Evolutionary conservation across 768 basidiomycete species (phyloP).

Genomic region (Amanita molliuscula): DNA sequence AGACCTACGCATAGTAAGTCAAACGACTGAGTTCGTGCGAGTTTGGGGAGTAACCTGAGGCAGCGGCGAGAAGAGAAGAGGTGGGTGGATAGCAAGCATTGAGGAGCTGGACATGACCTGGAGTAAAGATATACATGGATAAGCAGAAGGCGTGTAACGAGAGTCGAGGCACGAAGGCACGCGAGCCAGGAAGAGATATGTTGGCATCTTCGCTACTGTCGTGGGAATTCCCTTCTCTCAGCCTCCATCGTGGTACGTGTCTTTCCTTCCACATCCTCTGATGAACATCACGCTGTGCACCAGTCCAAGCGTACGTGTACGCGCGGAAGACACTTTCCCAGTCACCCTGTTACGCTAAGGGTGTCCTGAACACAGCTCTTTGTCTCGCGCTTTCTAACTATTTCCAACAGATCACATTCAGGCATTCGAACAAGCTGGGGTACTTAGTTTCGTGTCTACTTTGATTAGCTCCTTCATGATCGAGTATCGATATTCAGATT

Average conservation of each 20-base stretch:
- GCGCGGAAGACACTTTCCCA: conserved; percentile 37
- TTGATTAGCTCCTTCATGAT: conserved; percentile 14
- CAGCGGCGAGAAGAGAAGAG: conserved; percentile 62
- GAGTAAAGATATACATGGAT: conserved; percentile 66
- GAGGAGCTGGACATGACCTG: conserved; percentile 77
- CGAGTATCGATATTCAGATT: conserved; percentile 50
- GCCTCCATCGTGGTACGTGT: conserved; percentile 12
- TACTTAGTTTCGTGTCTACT: background rate
- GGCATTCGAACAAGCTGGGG: background rate
- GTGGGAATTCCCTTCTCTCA: conserved; percentile 5
- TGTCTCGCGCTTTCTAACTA: background rate
- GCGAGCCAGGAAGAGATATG: background rate
- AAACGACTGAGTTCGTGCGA: conserved; percentile 77
- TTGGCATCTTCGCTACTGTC: no score
- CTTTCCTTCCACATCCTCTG: conserved; percentile 16
- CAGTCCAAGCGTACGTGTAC: conserved; percentile 37
- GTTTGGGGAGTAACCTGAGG: conserved; percentile 72
- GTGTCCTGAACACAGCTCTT: conserved; percentile 30
- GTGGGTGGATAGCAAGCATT: conserved; percentile 80
- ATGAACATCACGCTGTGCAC: conserved; percentile 49
- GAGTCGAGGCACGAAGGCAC: conserved; percentile 6
- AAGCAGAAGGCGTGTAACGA: conserved; percentile 10
- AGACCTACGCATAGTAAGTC: conserved; percentile 66
- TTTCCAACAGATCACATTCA: background rate
- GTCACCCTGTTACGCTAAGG: conserved; percentile 40